phyloP scores from a whole-genome alignment of 2,329 filamentous ascomycete species.

The Aspergillus sp. region DNA sequence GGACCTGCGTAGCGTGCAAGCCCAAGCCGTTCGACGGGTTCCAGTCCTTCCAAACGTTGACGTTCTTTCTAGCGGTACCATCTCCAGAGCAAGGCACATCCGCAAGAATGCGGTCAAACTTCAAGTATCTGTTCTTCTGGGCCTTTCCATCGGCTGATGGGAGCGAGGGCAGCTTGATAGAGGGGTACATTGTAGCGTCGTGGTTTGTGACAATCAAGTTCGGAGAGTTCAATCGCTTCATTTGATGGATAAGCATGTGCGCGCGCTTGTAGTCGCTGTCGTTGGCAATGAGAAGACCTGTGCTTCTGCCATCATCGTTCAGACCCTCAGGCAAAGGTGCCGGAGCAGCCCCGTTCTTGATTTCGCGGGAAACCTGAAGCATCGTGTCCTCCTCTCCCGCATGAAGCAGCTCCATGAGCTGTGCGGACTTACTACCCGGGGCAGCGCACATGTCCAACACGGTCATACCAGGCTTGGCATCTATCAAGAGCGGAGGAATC shows the following conservation, averaged over 20 bases:
- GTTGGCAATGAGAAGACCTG: slow-evolving; percentile 89
- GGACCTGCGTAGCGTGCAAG: slow-evolving; percentile 77
- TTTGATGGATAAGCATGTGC: slow-evolving; percentile 95
- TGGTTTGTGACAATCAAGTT: slow-evolving; percentile 98
- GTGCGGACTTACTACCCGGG: slow-evolving; percentile 93
- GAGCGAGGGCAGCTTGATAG: slow-evolving; percentile 72
- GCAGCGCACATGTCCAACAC: slow-evolving; percentile 95
- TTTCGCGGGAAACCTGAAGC: slow-evolving; percentile 61
- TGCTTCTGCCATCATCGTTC: slow-evolving; percentile 78
- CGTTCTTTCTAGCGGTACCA: slow-evolving; percentile 89
- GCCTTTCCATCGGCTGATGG: slow-evolving; percentile 49
- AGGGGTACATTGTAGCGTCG: slow-evolving; percentile 92
- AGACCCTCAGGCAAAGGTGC: slow-evolving; percentile 48
- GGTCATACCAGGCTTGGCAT: slow-evolving; percentile 84
- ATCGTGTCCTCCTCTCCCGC: slow-evolving; percentile 85
- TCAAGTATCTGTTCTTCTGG: slow-evolving; percentile 67
- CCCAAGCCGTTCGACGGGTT: slow-evolving; percentile 80
- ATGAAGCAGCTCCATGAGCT: slow-evolving; percentile 92
- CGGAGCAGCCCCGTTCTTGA: slow-evolving; percentile 58
- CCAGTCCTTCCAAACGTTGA: slow-evolving; percentile 94
- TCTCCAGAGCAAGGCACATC: slow-evolving; percentile 97
- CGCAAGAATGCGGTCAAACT: slow-evolving; percentile 93
- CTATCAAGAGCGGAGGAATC: slow-evolving; percentile 93
- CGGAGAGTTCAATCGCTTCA: slow-evolving; percentile 93
- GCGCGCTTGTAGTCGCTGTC: slow-evolving; percentile 95